Evolutionary conservation across 768 basidiomycete species (phyloP).

Genomic region (Serendipita indica): DNA sequence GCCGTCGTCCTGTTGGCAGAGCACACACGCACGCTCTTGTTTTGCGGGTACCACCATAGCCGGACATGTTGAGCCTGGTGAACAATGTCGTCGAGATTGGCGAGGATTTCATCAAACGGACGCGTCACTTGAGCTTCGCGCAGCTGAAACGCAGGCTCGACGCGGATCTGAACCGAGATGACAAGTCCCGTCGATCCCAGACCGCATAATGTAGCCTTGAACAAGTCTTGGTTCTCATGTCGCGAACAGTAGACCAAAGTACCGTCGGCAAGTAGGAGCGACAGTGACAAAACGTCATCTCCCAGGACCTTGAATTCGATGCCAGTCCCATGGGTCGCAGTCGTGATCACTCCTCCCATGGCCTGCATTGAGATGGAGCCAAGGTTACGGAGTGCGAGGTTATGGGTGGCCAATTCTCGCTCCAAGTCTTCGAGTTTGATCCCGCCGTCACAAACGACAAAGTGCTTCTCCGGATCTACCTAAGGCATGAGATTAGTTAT

Average conservation of each 20-base stretch:
- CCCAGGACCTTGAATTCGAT: constrained; percentile 66
- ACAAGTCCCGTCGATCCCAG: constrained; percentile 85
- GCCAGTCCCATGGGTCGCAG: constrained; percentile 91
- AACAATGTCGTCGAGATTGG: constrained; percentile 39
- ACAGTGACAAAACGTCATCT: constrained; percentile 59
- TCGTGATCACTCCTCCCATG: constrained; percentile 80
- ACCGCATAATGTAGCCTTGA: constrained; percentile 80
- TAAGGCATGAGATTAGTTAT: constrained; percentile 21
- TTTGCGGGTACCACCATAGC: constrained; percentile 89
- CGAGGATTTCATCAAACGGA: constrained; percentile 47
- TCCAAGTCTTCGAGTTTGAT: constrained; percentile 68
- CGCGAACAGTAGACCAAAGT: constrained; percentile 47
- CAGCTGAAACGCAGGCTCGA: constrained; percentile 71
- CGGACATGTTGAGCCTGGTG: constrained; percentile 73
- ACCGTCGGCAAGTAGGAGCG: constrained; percentile 65
- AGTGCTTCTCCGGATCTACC: constrained; percentile 55
- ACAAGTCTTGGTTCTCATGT: constrained; percentile 50
- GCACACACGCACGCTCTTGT: constrained; percentile 54
- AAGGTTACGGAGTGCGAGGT: constrained; percentile 78
- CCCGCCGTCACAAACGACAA: constrained; percentile 61
- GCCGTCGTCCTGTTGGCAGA: constrained; percentile 62
- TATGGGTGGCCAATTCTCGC: constrained; percentile 41
- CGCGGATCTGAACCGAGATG: constrained; percentile 56
- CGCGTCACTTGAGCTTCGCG: constrained; percentile 52
- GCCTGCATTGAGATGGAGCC: constrained; percentile 97